Percentiles rank a stretch among this genome's conserved stretches.
Evolutionary conservation across 179 eudicot species (phyloP).

Genomic region (Beta corolliflora): DNA sequence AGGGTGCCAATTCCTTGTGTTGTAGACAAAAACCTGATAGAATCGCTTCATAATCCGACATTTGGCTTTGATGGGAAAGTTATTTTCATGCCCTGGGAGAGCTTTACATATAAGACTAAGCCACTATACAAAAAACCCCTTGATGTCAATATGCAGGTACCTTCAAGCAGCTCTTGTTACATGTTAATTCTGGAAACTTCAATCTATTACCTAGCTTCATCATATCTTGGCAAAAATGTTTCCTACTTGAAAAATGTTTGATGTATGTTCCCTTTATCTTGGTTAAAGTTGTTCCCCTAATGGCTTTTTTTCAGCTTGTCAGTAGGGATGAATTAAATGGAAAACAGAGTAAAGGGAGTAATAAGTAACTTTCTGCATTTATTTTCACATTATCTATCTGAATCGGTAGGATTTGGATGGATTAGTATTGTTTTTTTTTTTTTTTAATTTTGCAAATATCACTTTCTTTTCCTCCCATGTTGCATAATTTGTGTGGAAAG

Average conservation of each 20-base stretch:
- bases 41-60: constrained; percentile 48
- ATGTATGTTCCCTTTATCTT: not conserved
- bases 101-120: constrained; percentile 74
- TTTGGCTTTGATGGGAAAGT: constrained; percentile 61
- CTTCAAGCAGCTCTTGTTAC: not conserved
- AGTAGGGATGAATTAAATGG: not conserved
- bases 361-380: not conserved
- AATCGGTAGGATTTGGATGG: not conserved
- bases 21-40: constrained; percentile 77
- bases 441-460: no score
- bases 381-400: not conserved
- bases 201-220: not conserved
- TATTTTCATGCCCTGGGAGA: constrained; percentile 87
- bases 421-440: no score
- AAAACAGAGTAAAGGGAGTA: not conserved
- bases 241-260: not conserved
- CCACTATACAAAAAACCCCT: constrained; percentile 56
- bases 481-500: no score
- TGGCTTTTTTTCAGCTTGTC: not conserved
- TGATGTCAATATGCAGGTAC: constrained; percentile 62
- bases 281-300: not conserved
- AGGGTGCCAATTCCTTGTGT: constrained; percentile 77
- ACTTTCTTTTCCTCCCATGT: no score
- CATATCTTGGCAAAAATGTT: not conserved
- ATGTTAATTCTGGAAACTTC: not conserved